Evolutionary conservation across 441 rosid genomes (phyloP).

Genomic region (Jatropha podagrica): DNA sequence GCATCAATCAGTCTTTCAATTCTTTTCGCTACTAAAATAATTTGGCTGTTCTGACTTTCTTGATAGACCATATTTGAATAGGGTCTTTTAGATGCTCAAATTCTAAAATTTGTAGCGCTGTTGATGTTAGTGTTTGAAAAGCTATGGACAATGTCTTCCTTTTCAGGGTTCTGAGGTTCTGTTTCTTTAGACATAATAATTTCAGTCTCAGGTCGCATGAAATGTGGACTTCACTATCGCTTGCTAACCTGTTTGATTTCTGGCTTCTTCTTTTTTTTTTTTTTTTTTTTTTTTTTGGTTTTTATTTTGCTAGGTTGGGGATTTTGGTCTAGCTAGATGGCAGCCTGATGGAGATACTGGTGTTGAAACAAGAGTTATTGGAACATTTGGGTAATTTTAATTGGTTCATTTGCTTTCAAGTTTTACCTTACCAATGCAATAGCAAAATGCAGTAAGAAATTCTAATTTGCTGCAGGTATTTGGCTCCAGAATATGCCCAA

Average conservation of each 20-base stretch:
- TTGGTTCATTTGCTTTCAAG: constrained; percentile 11
- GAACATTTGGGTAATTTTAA: constrained; percentile 87
- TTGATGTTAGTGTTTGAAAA: neutral
- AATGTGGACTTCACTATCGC: neutral
- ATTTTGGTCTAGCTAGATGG: constrained; percentile 99
- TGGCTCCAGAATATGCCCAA: constrained; percentile 98
- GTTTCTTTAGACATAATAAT: neutral
- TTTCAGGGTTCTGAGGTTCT: neutral
- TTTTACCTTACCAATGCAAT: constrained; percentile 13
- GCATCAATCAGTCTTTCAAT: neutral
- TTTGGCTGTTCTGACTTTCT: neutral
- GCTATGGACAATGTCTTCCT: neutral
- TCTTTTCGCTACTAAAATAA: neutral
- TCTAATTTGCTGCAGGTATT: constrained; percentile 55
- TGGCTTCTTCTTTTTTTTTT: neutral
- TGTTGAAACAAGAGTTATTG: constrained; percentile 95
- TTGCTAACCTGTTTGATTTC: neutral
- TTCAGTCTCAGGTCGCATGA: neutral
- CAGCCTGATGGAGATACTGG: constrained; percentile 98
- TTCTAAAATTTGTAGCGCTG: neutral
- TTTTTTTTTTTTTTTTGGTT: no score
- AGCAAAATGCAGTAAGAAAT: constrained; percentile 17
- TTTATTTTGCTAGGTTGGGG: constrained; percentile 69
- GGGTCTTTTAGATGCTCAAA: neutral
- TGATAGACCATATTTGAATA: neutral